Base-by-base conservation (phyloP, 1,284 basidiomycete genomes). In the Ustilago crameri region DNA sequence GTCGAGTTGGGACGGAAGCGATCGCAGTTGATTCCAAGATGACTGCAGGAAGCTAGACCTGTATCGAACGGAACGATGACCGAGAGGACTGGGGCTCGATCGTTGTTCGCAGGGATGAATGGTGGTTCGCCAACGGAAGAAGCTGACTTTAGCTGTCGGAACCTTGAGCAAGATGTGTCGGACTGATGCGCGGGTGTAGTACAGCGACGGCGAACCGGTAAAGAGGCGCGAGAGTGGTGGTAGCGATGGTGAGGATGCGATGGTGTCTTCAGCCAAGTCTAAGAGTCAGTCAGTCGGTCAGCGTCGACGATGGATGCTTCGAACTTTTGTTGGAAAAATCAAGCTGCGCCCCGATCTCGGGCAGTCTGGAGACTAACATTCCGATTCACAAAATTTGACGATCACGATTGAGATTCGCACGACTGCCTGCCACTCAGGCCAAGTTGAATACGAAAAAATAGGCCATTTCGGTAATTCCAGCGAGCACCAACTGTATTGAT, bases 241-340 rank as follows among this genome's bases (percentile, higher is more conserved):
- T 27, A 9, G n/a, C 22, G 43, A 9, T 43, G 55, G 43, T 14
- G 22, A 26, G 10, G 55, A 57, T 24, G 45, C 40, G 53, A 48
- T 42, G 37, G 7, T 23, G 26, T 30, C 23, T 7, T 27, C 14
- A 8, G 12, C 17, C 10, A 41, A 30, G 7, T 37, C 20, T 9
- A 0, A 42, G 27, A 26, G 38, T 35, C 26, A 42, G 18, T n/a
- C n/a, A n/a, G n/a, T n/a, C n/a, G 15, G n/a, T 45, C 47, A 62
- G 50, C 48, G 42, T 56, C 49, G 60, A 48, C 23, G 48, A 24
- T 26, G 26, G 14, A 23, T 7, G 10, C 59, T 52, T 48, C 63
- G 56, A 66, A 63, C 61, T 63, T 63, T 56, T 57, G 32, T 52
- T 27, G 27, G 44, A 51, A 51, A 60, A 66, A 60, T 51, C 18